Evolutionary conservation across 305 asterid species (phyloP).

Genomic region (Fraxinus greggii): DNA sequence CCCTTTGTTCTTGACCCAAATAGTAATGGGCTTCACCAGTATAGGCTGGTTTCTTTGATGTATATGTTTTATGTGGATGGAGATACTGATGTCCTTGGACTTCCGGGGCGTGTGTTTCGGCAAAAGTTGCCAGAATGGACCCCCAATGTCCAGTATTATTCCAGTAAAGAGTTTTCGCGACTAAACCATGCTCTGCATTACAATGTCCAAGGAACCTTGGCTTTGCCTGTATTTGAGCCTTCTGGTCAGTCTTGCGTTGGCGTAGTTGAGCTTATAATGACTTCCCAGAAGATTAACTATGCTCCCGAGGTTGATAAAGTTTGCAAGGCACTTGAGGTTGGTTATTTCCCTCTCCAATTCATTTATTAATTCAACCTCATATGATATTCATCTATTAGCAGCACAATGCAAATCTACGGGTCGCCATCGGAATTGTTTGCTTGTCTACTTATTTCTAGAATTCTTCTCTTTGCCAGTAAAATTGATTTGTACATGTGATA

Average conservation of each 20-base stretch:
- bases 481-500: not conserved
- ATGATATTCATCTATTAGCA: slow-evolving; percentile 5
- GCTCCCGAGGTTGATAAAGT: slow-evolving; percentile 94
- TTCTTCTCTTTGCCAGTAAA: not conserved
- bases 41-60: slow-evolving; percentile 67
- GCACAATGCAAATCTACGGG: not conserved
- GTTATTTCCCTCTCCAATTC: slow-evolving; percentile 24
- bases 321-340: slow-evolving; percentile 97
- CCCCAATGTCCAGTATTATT: slow-evolving; percentile 87
- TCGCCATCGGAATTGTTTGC: slow-evolving; percentile 4
- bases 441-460: not conserved
- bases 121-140: slow-evolving; percentile 91
- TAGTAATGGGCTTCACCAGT: slow-evolving; percentile 81
- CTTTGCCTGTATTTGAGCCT: slow-evolving; percentile 90
- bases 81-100: slow-evolving; percentile 65
- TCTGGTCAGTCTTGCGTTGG: slow-evolving; percentile 82
- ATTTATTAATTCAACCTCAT: slow-evolving; percentile 15
- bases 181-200: slow-evolving; percentile 76
- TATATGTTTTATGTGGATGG: slow-evolving; percentile 72
- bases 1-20: slow-evolving; percentile 83
- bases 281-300: slow-evolving; percentile 77
- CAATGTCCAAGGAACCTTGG: slow-evolving; percentile 83
- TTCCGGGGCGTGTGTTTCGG: slow-evolving; percentile 84
- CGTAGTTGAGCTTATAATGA: slow-evolving; percentile 86
- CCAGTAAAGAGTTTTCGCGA: slow-evolving; percentile 78